Base-by-base conservation (phyloP, 129 eudicot species). In the Silybum marianum region DNA sequence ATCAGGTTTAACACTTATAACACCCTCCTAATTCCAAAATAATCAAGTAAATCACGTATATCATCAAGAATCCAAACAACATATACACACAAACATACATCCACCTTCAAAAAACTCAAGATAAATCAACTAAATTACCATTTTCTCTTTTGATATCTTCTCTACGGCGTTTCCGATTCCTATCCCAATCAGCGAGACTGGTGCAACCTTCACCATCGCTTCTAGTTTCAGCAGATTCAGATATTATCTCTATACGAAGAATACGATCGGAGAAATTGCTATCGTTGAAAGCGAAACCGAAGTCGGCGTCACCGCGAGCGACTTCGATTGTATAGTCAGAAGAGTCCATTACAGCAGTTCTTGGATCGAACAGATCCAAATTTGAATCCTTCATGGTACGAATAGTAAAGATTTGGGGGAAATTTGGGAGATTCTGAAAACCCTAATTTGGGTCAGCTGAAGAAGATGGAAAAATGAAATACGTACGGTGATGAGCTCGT, bases 231-330 rank as follows among this genome's bases (percentile, higher is more conserved):
- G 87, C 82, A 1, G 93, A 83, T 69, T 92, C 98, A 60, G 94
- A 85, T 40, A 94, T 68, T 21, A 94, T 89, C 88, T 94, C 98
- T 67, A 94, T 94, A 76, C 87, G 86, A 14, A 94, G 88, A 24
- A 88, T 78, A 22, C 98, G 88, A 82, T 94, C 98, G 71, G 97
- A 92, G 69, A 94, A 94, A 77, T 92, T 94, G 87, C 97, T 90
- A 65, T 94, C 96, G 80, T 94, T 88, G 82, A 94, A 94, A 12
- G 98, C 98, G 84, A 94, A 94, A 7, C 90, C 97, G 68, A 94
- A 94, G 88, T 95, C 96, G 26, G 87, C 91, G 86, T 92, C 93
- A 65, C 93, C 90, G 21, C 85, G 81, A 60, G 83, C 85, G 84
- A 34, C 82, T 36, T 92, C 86, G 76, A 68, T 54, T 16, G 96